Conservation (phyloP, 768 basidiomycete species). For the Kwoniella sp. region DNA sequence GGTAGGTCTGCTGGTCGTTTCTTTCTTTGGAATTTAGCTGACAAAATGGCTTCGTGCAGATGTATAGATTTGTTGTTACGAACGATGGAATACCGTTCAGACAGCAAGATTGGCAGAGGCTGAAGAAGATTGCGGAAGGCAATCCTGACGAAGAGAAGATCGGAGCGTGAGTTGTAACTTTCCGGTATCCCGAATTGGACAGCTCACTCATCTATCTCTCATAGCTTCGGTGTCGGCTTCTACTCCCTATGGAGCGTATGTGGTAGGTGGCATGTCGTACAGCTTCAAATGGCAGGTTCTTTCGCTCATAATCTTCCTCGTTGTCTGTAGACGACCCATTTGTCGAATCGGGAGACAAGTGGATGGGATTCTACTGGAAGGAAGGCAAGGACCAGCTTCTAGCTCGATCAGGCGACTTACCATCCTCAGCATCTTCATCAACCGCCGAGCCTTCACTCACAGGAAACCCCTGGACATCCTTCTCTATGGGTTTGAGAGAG, state of each 20-base stretch:
- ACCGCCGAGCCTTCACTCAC: slow-evolving; percentile 55
- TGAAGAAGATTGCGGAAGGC: slow-evolving; percentile 94
- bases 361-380: slow-evolving; percentile 98
- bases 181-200: background rate
- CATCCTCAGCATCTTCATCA: slow-evolving; percentile 31
- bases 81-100: slow-evolving; percentile 85
- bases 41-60: slow-evolving; percentile 56
- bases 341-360: slow-evolving; percentile 65
- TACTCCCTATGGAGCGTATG: slow-evolving; percentile 50
- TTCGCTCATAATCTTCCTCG: too few species aligned
- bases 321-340: slow-evolving; percentile 50
- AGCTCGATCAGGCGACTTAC: slow-evolving; percentile 72
- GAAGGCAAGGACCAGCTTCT: slow-evolving; percentile 87
- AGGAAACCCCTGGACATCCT: slow-evolving; percentile 72
- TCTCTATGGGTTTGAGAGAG: slow-evolving; percentile 85
- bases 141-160: slow-evolving; percentile 95
- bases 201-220: slow-evolving; percentile 60
- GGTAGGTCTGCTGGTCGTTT: slow-evolving; percentile 58
- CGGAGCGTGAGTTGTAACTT: slow-evolving; percentile 65
- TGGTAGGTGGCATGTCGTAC: slow-evolving; percentile 17
- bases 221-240: slow-evolving; percentile 51
- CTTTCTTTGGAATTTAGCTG: background rate
- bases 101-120: slow-evolving; percentile 80
- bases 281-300: background rate
- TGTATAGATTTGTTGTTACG: slow-evolving; percentile 78